Evolutionary conservation across 176 grass and related monocot species (phyloP), one percentile per base, ranked within the genome.

Genomic region (Oropetium thomaeum): DNA sequence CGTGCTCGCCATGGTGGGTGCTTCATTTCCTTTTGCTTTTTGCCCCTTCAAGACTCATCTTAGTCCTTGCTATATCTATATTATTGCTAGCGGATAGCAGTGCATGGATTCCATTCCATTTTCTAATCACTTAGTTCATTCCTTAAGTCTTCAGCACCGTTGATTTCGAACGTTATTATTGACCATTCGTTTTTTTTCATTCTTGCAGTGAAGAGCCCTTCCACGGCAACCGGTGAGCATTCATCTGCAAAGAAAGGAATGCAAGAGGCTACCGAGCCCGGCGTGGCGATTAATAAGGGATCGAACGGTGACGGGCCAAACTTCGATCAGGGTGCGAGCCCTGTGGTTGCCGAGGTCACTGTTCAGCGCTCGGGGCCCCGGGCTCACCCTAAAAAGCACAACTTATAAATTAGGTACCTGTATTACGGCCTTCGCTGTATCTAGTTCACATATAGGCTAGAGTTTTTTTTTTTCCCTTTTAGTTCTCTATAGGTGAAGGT

Each of bases 371-470:
- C 0, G 2, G 54, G 41, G 15, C 91, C 95, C 34, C 79, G 28
- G 70, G 78, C 82, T 72, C 95, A 98, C 74, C 69, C 81, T 17
- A 80, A 85, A 65, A 74, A 89, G 30, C 90, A 98, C 69, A 98
- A 98, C 86, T 74, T 23, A 57, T 79, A 49, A 58, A 17, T 28
- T 34, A 63, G 9, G 48, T 58, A 19, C 11, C 30, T 1, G 59
- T n/a, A n/a, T 77, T 38, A 16, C 33, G 29, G 12, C 67, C 16
- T 11, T 20, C 53, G 58, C 5, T 66, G 75, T 89, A 82, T 55
- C 33, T 81, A 72, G 51, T 79, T 69, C 30, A 74, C 75, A 52
- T 75, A 82, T 75, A 82, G 59, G 63, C 13, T 75, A 61, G 44
- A 20, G 11, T 58, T 44, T 70, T 52, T 9, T 61, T 1, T 15